These are phyloP conservation scores for Aspergillus calidoustus DNA, from an alignment of 2,329 filamentous ascomycete species.

Conservation along the genomic window DNA sequence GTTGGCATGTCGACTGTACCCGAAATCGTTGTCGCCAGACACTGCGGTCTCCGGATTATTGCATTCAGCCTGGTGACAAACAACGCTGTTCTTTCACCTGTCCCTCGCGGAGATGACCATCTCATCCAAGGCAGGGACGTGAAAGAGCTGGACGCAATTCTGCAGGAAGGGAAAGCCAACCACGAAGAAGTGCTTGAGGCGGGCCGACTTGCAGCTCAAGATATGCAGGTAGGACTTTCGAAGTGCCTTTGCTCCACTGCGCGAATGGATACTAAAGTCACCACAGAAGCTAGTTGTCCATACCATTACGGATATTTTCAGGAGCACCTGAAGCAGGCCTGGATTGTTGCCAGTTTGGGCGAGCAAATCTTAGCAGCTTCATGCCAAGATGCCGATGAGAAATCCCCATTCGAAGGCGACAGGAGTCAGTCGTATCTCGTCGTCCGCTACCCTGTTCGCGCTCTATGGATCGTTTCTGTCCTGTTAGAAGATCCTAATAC, in stretches of 20 bases:
- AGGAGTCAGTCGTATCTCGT: too few species aligned
- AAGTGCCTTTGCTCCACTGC: neutral
- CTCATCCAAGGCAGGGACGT: conserved; percentile 56
- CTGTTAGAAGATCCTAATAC: neutral
- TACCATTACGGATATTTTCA: conserved; percentile 37
- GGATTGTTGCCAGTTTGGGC: neutral
- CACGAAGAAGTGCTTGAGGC: conserved; percentile 69
- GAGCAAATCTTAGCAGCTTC: neutral
- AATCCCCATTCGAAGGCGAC: too few species aligned
- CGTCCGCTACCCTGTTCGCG: too few species aligned
- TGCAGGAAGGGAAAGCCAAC: conserved; percentile 64
- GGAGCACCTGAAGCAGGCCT: conserved; percentile 13
- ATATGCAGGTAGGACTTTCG: conserved; percentile 60
- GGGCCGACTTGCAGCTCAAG: conserved; percentile 62
- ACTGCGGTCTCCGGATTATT: conserved; percentile 65
- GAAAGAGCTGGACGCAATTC: conserved; percentile 57
- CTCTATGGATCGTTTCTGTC: neutral
- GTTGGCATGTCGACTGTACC: conserved; percentile 74
- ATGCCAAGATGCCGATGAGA: neutral
- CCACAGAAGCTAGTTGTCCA: conserved; percentile 43
- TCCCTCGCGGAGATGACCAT: conserved; percentile 61
- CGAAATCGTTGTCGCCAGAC: conserved; percentile 69
- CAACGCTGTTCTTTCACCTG: conserved; percentile 63
- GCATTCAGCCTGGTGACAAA: conserved; percentile 71
- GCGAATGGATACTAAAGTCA: conserved; percentile 25